Percentiles rank a stretch among this genome's conserved stretches.
These are phyloP conservation scores for Cnidoscolus chayamansa DNA, from an alignment of 441 rosid genomes.

Conservation along the genomic window DNA sequence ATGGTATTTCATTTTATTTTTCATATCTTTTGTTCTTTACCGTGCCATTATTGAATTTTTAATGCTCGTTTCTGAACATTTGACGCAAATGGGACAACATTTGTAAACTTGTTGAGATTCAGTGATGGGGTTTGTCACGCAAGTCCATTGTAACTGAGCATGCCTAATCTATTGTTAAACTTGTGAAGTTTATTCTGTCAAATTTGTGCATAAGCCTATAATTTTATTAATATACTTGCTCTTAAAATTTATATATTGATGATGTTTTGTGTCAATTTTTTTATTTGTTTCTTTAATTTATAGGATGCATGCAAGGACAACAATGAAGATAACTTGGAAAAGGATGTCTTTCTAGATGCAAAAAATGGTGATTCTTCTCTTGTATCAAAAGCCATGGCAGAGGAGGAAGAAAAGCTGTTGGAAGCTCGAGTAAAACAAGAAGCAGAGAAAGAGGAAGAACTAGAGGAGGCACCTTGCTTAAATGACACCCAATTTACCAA, in stretches of 20 bases:
- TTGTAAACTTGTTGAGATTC: background rate
- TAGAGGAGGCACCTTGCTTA: constrained; percentile 39
- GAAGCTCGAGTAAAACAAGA: constrained; percentile 48
- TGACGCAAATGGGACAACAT: background rate
- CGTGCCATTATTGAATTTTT: background rate
- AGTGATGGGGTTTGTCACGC: background rate
- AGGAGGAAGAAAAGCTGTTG: constrained; percentile 65
- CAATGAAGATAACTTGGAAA: constrained; percentile 32
- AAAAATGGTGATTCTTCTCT: constrained; percentile 55
- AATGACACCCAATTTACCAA: constrained; percentile 58
- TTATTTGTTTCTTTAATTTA: background rate
- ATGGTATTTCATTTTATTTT: background rate
- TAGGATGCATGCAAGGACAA: constrained; percentile 54
- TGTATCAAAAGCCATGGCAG: constrained; percentile 49
- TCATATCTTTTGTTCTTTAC: background rate
- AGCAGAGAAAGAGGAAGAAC: constrained; percentile 25
- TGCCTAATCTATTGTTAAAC: background rate
- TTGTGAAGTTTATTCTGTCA: background rate
- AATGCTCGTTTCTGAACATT: background rate
- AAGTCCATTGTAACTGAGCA: background rate
- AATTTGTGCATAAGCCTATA: background rate
- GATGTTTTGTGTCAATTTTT: background rate
- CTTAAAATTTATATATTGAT: background rate
- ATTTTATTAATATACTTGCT: background rate
- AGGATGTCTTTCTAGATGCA: constrained; percentile 36